Percentiles rank a stretch among this genome's conserved stretches.
phyloP scores from a whole-genome alignment of 345 rosid genomes.

The Abelmoschus esculentus region DNA sequence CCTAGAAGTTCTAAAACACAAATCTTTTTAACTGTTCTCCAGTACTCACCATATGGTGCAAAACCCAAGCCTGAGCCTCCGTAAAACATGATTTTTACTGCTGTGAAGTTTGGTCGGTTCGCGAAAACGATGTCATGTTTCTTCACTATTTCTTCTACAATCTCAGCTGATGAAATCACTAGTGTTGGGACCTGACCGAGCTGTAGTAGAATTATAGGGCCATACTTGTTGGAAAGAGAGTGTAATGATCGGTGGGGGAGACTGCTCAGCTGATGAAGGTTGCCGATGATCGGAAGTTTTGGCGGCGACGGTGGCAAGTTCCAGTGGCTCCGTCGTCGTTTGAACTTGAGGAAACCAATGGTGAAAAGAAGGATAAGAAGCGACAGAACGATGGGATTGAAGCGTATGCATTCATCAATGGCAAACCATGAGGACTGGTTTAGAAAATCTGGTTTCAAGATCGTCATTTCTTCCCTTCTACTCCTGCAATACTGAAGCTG shows the following conservation, averaged over 20 bases:
- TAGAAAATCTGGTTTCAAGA: too few species aligned
- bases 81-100: not conserved
- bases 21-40: not conserved
- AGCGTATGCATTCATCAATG: too few species aligned
- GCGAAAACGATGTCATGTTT: not conserved
- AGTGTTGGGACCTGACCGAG: not conserved
- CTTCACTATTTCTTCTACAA: not conserved
- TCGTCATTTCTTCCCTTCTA: too few species aligned
- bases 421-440: too few species aligned
- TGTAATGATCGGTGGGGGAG: not conserved
- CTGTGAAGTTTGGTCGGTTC: not conserved
- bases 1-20: not conserved
- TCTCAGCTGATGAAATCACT: not conserved
- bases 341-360: too few species aligned
- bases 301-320: too few species aligned
- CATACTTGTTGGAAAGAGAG: not conserved
- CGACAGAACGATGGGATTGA: too few species aligned
- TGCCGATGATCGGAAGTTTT: too few species aligned
- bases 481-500: too few species aligned
- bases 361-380: too few species aligned
- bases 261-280: too few species aligned
- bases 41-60: not conserved
- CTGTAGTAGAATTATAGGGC: slow-evolving; percentile 5
- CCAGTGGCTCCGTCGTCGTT: too few species aligned
- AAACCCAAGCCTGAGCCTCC: not conserved